phyloP scores from a whole-genome alignment of 306 rosid genomes.

The Fragaria ananassa region DNA sequence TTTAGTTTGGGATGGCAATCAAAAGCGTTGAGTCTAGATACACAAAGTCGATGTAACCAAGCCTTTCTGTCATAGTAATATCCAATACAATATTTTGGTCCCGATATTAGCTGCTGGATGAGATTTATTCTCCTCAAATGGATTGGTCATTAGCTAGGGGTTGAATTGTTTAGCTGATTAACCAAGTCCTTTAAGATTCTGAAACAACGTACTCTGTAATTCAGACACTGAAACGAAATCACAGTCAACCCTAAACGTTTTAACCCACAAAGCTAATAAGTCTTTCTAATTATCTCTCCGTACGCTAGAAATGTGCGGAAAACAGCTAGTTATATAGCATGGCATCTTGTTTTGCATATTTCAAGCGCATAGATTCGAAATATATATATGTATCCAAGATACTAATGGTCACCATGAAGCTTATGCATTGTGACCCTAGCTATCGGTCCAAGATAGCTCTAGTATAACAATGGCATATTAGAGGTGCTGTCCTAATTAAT shows the following conservation, averaged over 20 bases:
- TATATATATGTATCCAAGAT: not conserved
- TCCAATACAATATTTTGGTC: constrained; percentile 6
- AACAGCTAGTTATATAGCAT: too few relatives aligned
- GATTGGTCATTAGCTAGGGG: not conserved
- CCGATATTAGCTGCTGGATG: not conserved
- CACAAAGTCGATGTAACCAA: constrained; percentile 30
- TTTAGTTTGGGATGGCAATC: constrained; percentile 8
- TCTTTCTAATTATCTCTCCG: not conserved
- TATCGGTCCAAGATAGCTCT: not conserved
- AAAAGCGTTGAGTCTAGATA: constrained; percentile 29
- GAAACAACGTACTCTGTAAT: not conserved
- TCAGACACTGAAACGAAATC: not conserved
- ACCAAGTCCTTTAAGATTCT: not conserved
- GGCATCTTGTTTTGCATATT: not conserved
- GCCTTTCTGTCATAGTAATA: constrained; percentile 22
- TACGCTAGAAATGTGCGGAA: not conserved
- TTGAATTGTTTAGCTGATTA: not conserved
- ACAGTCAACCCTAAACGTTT: not conserved
- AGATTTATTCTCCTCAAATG: constrained; percentile 3
- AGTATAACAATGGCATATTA: not conserved
- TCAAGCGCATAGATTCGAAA: not conserved
- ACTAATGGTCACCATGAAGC: not conserved
- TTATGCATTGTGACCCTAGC: not conserved
- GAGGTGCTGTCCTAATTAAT: not conserved
- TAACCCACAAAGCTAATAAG: too few relatives aligned